A percentile compares a stretch with the other conserved stretches of the same genome.
phyloP scores from a whole-genome alignment of 2,329 filamentous ascomycete species.

The Neobulgaria alba region DNA sequence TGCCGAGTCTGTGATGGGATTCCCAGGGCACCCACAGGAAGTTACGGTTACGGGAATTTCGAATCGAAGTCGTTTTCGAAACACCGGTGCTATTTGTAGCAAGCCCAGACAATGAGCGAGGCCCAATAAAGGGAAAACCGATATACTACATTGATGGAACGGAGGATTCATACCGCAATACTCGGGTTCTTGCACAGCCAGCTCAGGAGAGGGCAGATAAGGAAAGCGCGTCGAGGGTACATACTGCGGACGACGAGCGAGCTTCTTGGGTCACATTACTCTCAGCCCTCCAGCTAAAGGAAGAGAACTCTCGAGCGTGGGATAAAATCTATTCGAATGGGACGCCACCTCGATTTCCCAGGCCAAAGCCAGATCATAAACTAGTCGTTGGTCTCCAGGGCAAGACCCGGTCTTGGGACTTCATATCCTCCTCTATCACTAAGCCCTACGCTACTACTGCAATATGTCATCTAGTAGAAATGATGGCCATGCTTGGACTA shows the following conservation, averaged over 20 bases:
- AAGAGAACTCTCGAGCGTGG: slow-evolving; percentile 40
- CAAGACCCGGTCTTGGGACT: slow-evolving; percentile 32
- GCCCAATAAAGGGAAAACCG: slow-evolving; percentile 17
- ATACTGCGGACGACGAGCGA: slow-evolving; percentile 48
- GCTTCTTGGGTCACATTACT: slow-evolving; percentile 46
- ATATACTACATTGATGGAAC: slow-evolving; percentile 25
- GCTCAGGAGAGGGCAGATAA: slow-evolving; percentile 11
- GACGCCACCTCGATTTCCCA: slow-evolving; percentile 5
- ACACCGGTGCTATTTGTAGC: slow-evolving; percentile 30
- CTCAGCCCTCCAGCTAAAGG: slow-evolving; percentile 42
- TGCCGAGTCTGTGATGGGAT: slow-evolving; percentile 18
- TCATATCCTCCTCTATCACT: slow-evolving; percentile 30
- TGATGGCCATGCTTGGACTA: slow-evolving; percentile 35
- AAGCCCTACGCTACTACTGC: slow-evolving; percentile 31
- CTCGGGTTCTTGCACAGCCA: slow-evolving; percentile 8
- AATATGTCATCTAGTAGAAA: slow-evolving; percentile 30
- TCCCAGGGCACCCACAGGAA: slow-evolving; percentile 23
- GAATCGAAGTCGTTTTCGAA: slow-evolving; percentile 32
- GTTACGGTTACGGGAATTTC: slow-evolving; percentile 28
- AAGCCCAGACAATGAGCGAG: slow-evolving; percentile 20
- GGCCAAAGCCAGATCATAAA: slow-evolving; percentile 13
- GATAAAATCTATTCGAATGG: slow-evolving; percentile 5
- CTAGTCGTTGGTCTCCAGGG: slow-evolving; percentile 25
- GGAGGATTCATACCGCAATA: slow-evolving; percentile 18
- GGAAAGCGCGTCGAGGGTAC: slow-evolving; percentile 28